Conservation (phyloP, 108 stramenopile genomes). For the Fragilaria crotonensis region DNA sequence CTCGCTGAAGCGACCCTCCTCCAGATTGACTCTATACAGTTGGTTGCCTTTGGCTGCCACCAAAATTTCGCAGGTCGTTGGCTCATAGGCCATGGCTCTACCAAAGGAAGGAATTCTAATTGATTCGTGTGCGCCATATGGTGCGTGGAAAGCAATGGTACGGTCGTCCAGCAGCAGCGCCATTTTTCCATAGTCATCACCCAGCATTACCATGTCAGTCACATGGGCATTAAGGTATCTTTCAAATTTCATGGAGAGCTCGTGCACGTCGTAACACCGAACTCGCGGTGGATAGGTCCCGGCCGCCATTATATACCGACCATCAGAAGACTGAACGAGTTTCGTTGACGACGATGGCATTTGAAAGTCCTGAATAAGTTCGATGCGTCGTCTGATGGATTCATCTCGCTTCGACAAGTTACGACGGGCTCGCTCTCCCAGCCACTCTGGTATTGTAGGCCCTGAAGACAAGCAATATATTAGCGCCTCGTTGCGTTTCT, state of each 20-base stretch:
- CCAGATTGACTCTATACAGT: constrained; percentile 91
- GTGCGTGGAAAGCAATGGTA: constrained; percentile 93
- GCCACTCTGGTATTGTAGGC: constrained; percentile 94
- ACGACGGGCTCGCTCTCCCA: constrained; percentile 87
- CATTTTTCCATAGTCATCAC: constrained; percentile 93
- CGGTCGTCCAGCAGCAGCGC: constrained; percentile 90
- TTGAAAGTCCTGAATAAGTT: constrained; percentile 97
- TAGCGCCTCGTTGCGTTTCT: constrained; percentile 74
- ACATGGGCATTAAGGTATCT: constrained; percentile 91
- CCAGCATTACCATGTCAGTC: constrained; percentile 79
- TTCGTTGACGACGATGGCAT: constrained; percentile 84
- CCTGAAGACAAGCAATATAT: constrained; percentile 88
- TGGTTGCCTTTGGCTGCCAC: constrained; percentile 76
- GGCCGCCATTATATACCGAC: constrained; percentile 81
- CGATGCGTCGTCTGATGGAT: constrained; percentile 86
- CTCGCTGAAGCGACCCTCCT: constrained; percentile 91
- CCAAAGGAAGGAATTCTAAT: constrained; percentile 94
- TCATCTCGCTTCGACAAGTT: constrained; percentile 88
- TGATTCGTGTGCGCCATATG: constrained; percentile 90
- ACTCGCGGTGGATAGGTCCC: constrained; percentile 95
- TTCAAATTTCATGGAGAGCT: constrained; percentile 98
- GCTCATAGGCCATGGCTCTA: constrained; percentile 90
- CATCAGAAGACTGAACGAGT: constrained; percentile 81
- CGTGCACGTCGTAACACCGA: constrained; percentile 89
- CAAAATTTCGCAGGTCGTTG: constrained; percentile 82